Evolutionary conservation across 164 flowering plant genomes (phyloP), one percentile per base, ranked within the genome.

Genomic region (Akebia trifoliata): DNA sequence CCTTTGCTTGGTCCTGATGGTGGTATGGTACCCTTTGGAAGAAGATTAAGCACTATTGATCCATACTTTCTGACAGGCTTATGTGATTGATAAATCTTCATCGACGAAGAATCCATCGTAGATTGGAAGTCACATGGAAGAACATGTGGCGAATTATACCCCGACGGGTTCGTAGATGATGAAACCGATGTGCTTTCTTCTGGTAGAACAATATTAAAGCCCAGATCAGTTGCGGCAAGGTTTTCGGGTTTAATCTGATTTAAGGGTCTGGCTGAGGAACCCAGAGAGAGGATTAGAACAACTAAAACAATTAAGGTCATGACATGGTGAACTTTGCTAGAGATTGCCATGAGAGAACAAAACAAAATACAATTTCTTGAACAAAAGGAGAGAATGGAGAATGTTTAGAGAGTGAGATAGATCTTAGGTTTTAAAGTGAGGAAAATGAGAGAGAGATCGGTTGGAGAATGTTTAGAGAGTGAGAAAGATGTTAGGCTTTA

Each of bases 1-100:
- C 76, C 69, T 56, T 61, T 65, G 75, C 83, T 74, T 7, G 83
- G 80, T 6, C 70, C 80, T 0, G 80, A 76, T 0, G 83, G 75
- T 1, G 78, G 71, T 32, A 36, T 1, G 4, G 31, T 21, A 0
- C 78, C 77, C 42, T 76, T 79, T 0, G 80, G 83, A 42, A 79
- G 78, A 45, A 60, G 9, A 47, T 51, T 69, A 2, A 78, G 56
- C 46, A 71, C n/a, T 62, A 71, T 3, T 8, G 40, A 56, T 26
- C 68, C 63, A 46, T 64, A 71, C 24, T 50, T 62, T n/a, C 68
- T 30, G 37, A 31, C 10, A 15, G 24, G 29, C n/a, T 39, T 44
- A 20, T 47, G 15, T 8, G 32, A 4, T 14, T 45, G 51, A 2
- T 47, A 18, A 18, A 43, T 17, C 24, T 14, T 39, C 25, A 24